These are phyloP conservation scores for Crepidotus variabilis DNA, from an alignment of 768 basidiomycete species.

Conservation along the genomic window DNA sequence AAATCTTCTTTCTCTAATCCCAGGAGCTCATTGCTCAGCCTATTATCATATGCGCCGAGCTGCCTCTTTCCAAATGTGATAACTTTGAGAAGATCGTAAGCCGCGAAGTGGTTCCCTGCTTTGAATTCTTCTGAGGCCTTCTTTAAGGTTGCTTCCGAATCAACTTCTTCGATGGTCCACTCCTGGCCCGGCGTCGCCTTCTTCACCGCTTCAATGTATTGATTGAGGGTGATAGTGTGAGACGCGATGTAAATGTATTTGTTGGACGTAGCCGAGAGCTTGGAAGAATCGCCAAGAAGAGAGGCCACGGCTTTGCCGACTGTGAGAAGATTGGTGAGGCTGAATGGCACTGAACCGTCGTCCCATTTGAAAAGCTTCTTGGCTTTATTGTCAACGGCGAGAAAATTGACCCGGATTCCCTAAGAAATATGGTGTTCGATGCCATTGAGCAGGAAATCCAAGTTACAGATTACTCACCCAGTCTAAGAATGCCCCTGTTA, in stretches of 20 bases:
- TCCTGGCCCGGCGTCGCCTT: not conserved
- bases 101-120: not conserved
- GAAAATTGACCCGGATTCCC: not conserved
- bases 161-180: not conserved
- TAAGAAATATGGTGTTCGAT: not conserved
- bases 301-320: not conserved
- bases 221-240: not conserved
- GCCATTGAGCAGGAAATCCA: not conserved
- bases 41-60: not conserved
- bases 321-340: constrained; percentile 1
- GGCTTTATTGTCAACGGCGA: not conserved
- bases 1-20: constrained; percentile 6
- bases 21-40: not conserved
- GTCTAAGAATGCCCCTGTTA: constrained; percentile 6
- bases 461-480: not conserved
- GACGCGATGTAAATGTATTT: constrained; percentile 2
- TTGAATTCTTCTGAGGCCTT: not conserved
- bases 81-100: constrained; percentile 2
- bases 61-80: not conserved
- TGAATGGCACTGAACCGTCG: constrained; percentile 1
- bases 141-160: not conserved
- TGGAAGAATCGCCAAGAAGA: not conserved
- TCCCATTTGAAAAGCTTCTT: constrained; percentile 5
- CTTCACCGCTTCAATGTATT: not conserved
- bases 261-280: not conserved